Conservation (phyloP, 257 asterid species). For the Hygrophila difformis region DNA sequence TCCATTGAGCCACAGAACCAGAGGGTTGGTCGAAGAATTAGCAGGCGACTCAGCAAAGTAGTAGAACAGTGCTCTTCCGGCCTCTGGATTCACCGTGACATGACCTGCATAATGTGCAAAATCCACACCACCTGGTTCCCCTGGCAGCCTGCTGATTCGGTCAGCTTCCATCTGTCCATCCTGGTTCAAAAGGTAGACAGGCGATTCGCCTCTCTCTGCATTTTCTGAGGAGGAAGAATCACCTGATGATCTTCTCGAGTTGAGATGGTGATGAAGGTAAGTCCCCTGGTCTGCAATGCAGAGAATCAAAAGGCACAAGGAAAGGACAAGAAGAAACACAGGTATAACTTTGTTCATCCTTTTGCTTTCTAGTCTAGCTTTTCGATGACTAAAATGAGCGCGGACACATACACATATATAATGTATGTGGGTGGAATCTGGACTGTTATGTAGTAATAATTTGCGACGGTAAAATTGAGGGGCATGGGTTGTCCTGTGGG, state of each 20-base stretch:
- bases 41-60: constrained; percentile 40
- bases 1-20: constrained; percentile 50
- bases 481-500: too few species aligned
- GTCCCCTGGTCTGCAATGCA: constrained; percentile 18
- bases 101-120: constrained; percentile 47
- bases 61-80: constrained; percentile 40
- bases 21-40: constrained; percentile 27
- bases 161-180: constrained; percentile 32
- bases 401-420: too few species aligned
- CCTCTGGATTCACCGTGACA: constrained; percentile 29
- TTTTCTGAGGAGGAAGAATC: neutral
- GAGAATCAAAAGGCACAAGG: neutral
- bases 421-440: too few species aligned
- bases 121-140: constrained; percentile 35
- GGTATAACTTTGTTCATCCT: constrained; percentile 15
- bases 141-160: constrained; percentile 31
- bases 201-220: constrained; percentile 7
- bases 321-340: constrained; percentile 7
- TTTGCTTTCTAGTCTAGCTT: neutral
- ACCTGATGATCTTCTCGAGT: constrained; percentile 9
- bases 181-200: constrained; percentile 20
- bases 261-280: constrained; percentile 13
- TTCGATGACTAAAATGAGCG: too few species aligned
- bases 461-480: too few species aligned
- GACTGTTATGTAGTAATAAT: too few species aligned